Evolutionary conservation across 1,284 basidiomycete genomes (phyloP).

Genomic region (Tetrapyrgos nigripes): DNA sequence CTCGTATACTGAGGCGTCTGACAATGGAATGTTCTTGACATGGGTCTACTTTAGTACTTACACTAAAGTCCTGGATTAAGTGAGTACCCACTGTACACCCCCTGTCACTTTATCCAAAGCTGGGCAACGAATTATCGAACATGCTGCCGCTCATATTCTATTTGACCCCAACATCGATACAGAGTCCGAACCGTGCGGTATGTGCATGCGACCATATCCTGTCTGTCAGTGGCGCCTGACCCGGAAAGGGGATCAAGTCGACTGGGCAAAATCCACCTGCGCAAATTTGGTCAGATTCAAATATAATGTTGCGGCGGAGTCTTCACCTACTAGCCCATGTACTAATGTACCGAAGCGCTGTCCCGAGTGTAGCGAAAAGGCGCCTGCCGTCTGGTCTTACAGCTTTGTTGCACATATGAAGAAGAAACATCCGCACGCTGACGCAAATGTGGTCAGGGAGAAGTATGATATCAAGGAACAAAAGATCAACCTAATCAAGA

Average conservation of each 20-base stretch:
- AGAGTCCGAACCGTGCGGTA: conserved; percentile 19
- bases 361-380: not conserved
- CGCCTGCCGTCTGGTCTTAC: not conserved
- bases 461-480: too few species aligned
- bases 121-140: conserved; percentile 14
- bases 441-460: not conserved
- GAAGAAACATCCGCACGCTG: not conserved
- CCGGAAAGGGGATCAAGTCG: conserved; percentile 10
- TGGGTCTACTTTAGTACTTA: too few species aligned
- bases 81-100: too few species aligned
- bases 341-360: not conserved
- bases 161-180: conserved; percentile 11
- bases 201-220: conserved; percentile 19
- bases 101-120: not conserved
- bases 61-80: too few species aligned
- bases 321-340: not conserved
- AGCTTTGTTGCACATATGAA: conserved; percentile 2
- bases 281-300: not conserved
- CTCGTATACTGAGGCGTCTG: too few species aligned
- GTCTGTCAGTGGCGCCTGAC: conserved; percentile 17
- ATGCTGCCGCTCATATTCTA: conserved; percentile 21
- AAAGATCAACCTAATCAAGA: not conserved
- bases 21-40: too few species aligned
- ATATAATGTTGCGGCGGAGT: not conserved
- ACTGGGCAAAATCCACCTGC: conserved; percentile 18